phyloP scores from a whole-genome alignment of 257 asterid genomes.

The Solanum peruvianum region DNA sequence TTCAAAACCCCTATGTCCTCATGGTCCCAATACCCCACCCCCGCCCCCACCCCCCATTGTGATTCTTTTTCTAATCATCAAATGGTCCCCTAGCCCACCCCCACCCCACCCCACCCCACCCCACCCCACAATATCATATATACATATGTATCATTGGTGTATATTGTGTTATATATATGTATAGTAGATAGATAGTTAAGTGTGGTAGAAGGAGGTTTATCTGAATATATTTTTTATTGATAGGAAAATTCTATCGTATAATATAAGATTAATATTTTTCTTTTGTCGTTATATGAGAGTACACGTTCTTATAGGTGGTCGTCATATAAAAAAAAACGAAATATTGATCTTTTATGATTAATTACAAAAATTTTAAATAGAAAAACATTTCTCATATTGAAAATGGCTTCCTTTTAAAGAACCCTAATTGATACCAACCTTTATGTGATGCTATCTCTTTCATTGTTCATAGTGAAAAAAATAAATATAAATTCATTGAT shows the following conservation, averaged over 20 bases:
- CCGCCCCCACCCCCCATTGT: not conserved
- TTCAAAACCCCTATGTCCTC: not conserved
- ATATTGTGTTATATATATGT: not conserved
- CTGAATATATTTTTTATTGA: fast-evolving
- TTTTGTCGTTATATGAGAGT: not conserved
- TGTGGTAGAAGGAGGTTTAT: not conserved
- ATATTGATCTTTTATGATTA: fast-evolving
- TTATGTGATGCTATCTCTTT: not conserved
- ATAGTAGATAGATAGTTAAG: not conserved
- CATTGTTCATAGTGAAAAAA: not conserved
- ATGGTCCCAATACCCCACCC: not conserved
- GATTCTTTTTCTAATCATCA: constrained; percentile 11
- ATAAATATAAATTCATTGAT: not conserved
- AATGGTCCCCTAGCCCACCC: constrained; percentile 1
- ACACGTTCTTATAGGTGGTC: not conserved
- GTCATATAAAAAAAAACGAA: not conserved
- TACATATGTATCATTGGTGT: not conserved
- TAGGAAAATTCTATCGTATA: not conserved
- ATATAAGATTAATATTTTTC: not conserved
- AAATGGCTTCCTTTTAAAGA: not conserved
- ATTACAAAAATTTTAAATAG: not conserved
- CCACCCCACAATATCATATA: too few species aligned
- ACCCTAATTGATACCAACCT: not conserved
- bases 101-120: not conserved
- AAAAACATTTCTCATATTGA: not conserved